These are phyloP conservation scores for Hypoxylon lienhwacheense DNA, from an alignment of 495 filamentous ascomycete genomes.

Conservation along the genomic window DNA sequence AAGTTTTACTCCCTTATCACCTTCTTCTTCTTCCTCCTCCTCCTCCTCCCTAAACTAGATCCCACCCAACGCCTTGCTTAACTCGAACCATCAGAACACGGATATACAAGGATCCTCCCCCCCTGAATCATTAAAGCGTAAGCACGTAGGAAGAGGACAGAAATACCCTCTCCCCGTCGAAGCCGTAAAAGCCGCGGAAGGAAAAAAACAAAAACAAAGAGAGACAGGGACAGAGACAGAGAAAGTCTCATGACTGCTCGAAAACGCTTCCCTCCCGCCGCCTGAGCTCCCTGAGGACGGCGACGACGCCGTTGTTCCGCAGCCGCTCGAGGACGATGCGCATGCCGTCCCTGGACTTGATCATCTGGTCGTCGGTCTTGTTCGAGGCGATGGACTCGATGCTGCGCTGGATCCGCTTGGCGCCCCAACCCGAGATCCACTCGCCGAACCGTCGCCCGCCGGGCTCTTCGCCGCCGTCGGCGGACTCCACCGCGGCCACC, in stretches of 20 bases:
- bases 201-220: background rate
- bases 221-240: too few species aligned
- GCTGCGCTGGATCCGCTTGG: constrained; percentile 77
- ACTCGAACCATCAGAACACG: too few species aligned
- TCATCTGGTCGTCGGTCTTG: constrained; percentile 77
- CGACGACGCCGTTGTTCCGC: constrained; percentile 74
- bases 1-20: too few species aligned
- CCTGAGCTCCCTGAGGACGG: constrained; percentile 84
- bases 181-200: too few species aligned
- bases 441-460: constrained; percentile 36
- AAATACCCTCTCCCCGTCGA: too few species aligned
- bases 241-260: constrained; percentile 27
- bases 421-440: constrained; percentile 64
- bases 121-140: too few species aligned
- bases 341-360: constrained; percentile 94
- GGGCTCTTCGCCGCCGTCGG: constrained; percentile 18
- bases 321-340: constrained; percentile 86
- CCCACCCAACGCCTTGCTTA: too few species aligned
- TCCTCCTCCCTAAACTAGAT: too few species aligned
- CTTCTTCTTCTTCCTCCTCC: too few species aligned
- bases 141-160: too few species aligned
- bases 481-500: constrained; percentile 40
- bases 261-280: constrained; percentile 57
- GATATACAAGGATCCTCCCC: too few species aligned
- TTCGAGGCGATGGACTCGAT: constrained; percentile 88